A percentile compares a stretch with the other conserved stretches of the same genome.
Evolutionary conservation across 345 rosid genomes (phyloP).

Genomic region (Gossypium bickii): DNA sequence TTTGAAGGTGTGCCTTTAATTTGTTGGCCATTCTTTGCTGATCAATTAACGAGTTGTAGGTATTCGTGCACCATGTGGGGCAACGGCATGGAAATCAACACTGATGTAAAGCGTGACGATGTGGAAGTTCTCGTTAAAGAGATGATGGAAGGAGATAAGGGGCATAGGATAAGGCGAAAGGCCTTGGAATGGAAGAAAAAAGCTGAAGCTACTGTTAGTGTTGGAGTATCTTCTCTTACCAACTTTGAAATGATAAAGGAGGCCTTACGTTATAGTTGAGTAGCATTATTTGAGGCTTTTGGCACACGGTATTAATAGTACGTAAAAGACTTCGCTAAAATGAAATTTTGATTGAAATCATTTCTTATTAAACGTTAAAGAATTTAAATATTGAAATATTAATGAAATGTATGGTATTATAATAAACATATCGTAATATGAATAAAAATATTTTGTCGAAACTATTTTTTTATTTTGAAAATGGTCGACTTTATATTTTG

Average conservation of each 20-base stretch:
- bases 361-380: too few species aligned
- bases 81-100: slow-evolving; percentile 20
- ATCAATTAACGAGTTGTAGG: slow-evolving; percentile 27
- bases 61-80: slow-evolving; percentile 25
- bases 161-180: slow-evolving; percentile 19
- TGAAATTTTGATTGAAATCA: too few species aligned
- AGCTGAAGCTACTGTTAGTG: slow-evolving; percentile 14
- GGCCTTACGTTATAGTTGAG: not conserved
- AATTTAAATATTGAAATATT: too few species aligned
- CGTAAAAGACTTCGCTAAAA: too few species aligned
- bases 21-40: slow-evolving; percentile 25
- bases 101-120: slow-evolving; percentile 21
- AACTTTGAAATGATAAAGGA: slow-evolving; percentile 20
- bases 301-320: too few species aligned
- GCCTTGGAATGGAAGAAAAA: slow-evolving; percentile 27
- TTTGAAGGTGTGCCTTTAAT: slow-evolving; percentile 15
- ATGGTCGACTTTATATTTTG: too few species aligned
- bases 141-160: slow-evolving; percentile 18
- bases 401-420: too few species aligned
- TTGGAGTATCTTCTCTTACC: too few species aligned
- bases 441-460: too few species aligned
- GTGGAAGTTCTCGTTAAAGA: slow-evolving; percentile 18
- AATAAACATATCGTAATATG: too few species aligned
- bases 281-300: too few species aligned
- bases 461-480: too few species aligned